A percentile compares a stretch with the other conserved stretches of the same genome.
phyloP scores from a whole-genome alignment of 257 asterid species.

The Fraxinus americana region DNA sequence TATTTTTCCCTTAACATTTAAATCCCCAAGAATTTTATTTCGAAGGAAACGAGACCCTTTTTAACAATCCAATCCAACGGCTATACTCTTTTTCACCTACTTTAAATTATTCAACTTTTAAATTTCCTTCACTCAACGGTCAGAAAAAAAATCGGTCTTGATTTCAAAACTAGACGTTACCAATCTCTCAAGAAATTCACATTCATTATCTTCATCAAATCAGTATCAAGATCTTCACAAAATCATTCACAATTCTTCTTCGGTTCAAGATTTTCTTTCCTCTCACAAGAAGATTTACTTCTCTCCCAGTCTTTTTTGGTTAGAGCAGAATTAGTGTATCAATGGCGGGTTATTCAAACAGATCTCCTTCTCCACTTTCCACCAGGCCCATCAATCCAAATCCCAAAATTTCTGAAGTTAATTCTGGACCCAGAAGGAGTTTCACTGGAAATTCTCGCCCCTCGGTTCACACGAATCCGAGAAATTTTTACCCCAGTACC shows the following conservation, averaged over 20 bases:
- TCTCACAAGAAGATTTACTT: constrained; percentile 21
- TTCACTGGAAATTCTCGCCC: constrained; percentile 59
- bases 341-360: constrained; percentile 67
- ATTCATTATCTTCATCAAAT: constrained; percentile 2
- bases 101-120: background rate
- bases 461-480: constrained; percentile 49
- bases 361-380: constrained; percentile 70
- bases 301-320: background rate
- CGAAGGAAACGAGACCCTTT: background rate
- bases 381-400: constrained; percentile 46
- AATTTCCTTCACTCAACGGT: constrained; percentile 50
- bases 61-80: constrained; percentile 35
- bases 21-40: background rate
- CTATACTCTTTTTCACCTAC: constrained; percentile 9
- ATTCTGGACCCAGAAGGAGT: constrained; percentile 54
- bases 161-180: constrained; percentile 73
- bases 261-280: constrained; percentile 27
- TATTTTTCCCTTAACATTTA: background rate
- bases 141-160: constrained; percentile 22
- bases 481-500: constrained; percentile 57
- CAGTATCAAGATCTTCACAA: constrained; percentile 31
- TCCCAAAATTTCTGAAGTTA: constrained; percentile 47
- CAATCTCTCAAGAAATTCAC: constrained; percentile 12
- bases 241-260: constrained; percentile 20
- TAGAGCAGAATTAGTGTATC: background rate